These are phyloP conservation scores for Torulaspora franciscae DNA, from an alignment of 805 yeast species.

Conservation along the genomic window DNA sequence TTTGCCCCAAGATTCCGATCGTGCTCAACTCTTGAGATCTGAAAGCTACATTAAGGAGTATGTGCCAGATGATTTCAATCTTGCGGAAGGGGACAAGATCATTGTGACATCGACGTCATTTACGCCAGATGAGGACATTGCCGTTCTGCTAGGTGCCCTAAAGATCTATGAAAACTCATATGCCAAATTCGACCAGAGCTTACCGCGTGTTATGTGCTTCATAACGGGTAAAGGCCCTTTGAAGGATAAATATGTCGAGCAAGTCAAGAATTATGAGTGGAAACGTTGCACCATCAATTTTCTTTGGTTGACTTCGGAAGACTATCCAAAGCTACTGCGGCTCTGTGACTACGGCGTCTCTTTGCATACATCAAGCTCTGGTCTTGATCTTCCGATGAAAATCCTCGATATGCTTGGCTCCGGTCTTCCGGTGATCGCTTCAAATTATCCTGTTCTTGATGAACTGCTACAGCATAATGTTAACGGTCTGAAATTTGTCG, in stretches of 20 bases:
- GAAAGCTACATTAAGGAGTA: slow-evolving; percentile 37
- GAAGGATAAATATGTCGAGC: slow-evolving; percentile 46
- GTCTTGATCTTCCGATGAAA: slow-evolving; percentile 95
- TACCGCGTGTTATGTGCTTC: slow-evolving; percentile 57
- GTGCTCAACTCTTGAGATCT: slow-evolving; percentile 15
- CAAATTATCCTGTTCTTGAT: slow-evolving; percentile 67
- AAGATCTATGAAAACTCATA: slow-evolving; percentile 47
- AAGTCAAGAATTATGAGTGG: slow-evolving; percentile 45
- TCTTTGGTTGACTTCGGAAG: slow-evolving; percentile 72
- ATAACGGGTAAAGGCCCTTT: slow-evolving; percentile 97
- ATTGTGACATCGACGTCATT: slow-evolving; percentile 86
- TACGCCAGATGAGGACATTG: slow-evolving; percentile 92
- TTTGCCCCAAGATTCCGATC: slow-evolving; percentile 26
- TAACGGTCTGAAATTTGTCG: slow-evolving; percentile 62
- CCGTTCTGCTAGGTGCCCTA: slow-evolving; percentile 62
- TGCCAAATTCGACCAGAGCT: slow-evolving; percentile 19
- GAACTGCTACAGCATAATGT: slow-evolving; percentile 67
- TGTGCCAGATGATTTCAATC: slow-evolving; percentile 33
- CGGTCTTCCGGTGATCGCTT: slow-evolving; percentile 84
- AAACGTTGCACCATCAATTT: slow-evolving; percentile 52
- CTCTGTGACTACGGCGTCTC: slow-evolving; percentile 86
- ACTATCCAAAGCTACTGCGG: slow-evolving; percentile 71
- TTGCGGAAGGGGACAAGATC: slow-evolving; percentile 48
- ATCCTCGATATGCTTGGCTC: slow-evolving; percentile 94
- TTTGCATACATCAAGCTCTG: slow-evolving; percentile 85